Evolutionary conservation across 1,139 yeast species (phyloP), one percentile per base, ranked within the genome.

Genomic region (Geotrichum reessii): DNA sequence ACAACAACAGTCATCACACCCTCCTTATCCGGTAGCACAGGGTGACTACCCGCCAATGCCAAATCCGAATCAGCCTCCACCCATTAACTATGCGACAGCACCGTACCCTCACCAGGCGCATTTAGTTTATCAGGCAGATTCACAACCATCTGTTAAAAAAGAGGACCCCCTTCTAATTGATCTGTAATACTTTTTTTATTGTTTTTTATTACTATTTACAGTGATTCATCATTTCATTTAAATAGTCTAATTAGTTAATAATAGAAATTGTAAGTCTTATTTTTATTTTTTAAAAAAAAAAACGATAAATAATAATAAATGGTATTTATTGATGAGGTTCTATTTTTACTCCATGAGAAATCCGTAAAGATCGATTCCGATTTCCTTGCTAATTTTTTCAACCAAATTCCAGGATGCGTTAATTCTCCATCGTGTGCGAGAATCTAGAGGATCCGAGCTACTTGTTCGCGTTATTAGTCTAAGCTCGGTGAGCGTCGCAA

Each of bases 361-460:
- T 55, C 79, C 81, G 25, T 75, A 76, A 2, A 86, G 71, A 0
- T 83, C 85, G 61, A 86, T 78, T n/a, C 76, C 72, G 22, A 85
- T 69, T 47, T 82, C 84, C 31, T 73, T 69, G 0, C 90, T 82
- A 12, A 85, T 69, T 21, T 73, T 70, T 60, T 78, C 77, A 5
- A 82, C 78, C 31, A 79, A 76, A 6, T 76, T 73, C 82, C 84
- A 84, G 48, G 78, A 74, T 17, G 83, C 78, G 64, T 83, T 84
- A 62, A 85, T 79, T 64, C 78, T 82, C 90, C 91, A 85, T 60
- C 84, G 74, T 1, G 86, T 80, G 63, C 81, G 78, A 6, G 87
- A 79, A 59, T 81, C 86, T 49, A 86, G 73, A 21, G 82, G 79
- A 67, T 86, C 90, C 3, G 80, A 73, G 19, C 79, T 75, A 17